Conservation (phyloP, 1,284 basidiomycete species). For the Naganishia liquefaciens region DNA sequence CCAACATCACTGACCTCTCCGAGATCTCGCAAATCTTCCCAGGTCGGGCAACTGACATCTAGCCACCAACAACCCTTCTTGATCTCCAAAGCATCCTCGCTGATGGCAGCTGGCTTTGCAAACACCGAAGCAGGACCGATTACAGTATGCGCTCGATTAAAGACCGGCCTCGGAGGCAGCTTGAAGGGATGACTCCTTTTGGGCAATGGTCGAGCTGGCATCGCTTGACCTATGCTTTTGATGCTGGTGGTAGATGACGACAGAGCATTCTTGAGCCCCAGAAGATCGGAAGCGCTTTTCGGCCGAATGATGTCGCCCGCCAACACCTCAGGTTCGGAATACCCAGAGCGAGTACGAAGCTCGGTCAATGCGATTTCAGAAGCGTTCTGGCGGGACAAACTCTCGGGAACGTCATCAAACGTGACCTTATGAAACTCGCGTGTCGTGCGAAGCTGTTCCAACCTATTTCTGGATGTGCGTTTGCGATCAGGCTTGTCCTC, state of each 20-base stretch:
- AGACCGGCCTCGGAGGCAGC: slow-evolving; percentile 30
- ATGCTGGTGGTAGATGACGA: slow-evolving; percentile 19
- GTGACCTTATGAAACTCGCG: slow-evolving; percentile 12
- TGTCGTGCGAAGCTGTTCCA: slow-evolving; percentile 12
- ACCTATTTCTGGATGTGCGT: slow-evolving; percentile 1
- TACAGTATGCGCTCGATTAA: slow-evolving; percentile 27
- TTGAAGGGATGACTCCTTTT: slow-evolving; percentile 34
- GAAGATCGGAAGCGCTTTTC: slow-evolving; percentile 49
- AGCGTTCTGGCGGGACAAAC: background rate
- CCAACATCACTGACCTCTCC: slow-evolving; percentile 66
- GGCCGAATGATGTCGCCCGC: slow-evolving; percentile 39
- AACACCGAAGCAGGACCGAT: slow-evolving; percentile 19
- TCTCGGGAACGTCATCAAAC: slow-evolving; percentile 6
- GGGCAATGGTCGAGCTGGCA: slow-evolving; percentile 34
- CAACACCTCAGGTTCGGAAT: slow-evolving; percentile 6
- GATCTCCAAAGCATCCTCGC: background rate
- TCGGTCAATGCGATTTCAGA: background rate
- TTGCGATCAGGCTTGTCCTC: background rate
- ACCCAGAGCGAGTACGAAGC: background rate
- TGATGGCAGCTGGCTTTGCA: slow-evolving; percentile 11
- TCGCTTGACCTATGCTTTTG: slow-evolving; percentile 1
- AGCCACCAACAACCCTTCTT: slow-evolving; percentile 78
- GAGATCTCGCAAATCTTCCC: slow-evolving; percentile 84
- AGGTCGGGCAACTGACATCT: slow-evolving; percentile 84
- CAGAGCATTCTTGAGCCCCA: slow-evolving; percentile 39